Evolutionary conservation across 1,284 basidiomycete species (phyloP).

Genomic region (Sanghuangporus weigelae): DNA sequence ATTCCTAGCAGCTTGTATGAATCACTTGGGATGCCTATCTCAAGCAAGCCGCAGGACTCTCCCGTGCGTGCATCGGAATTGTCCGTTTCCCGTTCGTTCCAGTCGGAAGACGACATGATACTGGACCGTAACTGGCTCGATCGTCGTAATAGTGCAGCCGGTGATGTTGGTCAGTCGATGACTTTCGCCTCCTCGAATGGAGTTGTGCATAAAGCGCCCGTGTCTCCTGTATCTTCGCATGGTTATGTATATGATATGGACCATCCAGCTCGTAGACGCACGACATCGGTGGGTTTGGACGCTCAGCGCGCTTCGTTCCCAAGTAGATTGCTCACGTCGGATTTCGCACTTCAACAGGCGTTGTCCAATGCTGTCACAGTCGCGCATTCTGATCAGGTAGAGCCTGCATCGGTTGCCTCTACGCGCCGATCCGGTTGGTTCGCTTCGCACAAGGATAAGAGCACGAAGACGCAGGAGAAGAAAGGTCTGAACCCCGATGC

Average conservation of each 20-base stretch:
- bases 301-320: slow-evolving; percentile 13
- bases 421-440: slow-evolving; percentile 16
- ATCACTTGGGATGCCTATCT: slow-evolving; percentile 40
- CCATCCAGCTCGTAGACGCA: slow-evolving; percentile 1
- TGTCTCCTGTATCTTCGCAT: slow-evolving; percentile 7
- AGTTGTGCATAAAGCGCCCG: slow-evolving; percentile 1
- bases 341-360: not conserved
- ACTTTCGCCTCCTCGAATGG: slow-evolving; percentile 19
- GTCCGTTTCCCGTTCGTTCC: slow-evolving; percentile 46
- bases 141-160: slow-evolving; percentile 4
- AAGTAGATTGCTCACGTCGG: not conserved
- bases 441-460: slow-evolving; percentile 12
- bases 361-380: not conserved
- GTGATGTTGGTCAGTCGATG: slow-evolving; percentile 46
- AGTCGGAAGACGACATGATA: slow-evolving; percentile 49
- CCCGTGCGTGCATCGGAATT: slow-evolving; percentile 20
- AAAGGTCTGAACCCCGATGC: slow-evolving; percentile 33
- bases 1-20: slow-evolving; percentile 55
- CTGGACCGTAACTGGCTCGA: slow-evolving; percentile 44
- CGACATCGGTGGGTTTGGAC: slow-evolving; percentile 12
- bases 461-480: slow-evolving; percentile 9
- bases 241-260: slow-evolving; percentile 4
- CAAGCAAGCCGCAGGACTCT: slow-evolving; percentile 10
- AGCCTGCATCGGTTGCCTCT: not conserved
- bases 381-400: not conserved